Evolutionary conservation across 2,329 filamentous ascomycete genomes (phyloP).

Genomic region (Claviceps sp.): DNA sequence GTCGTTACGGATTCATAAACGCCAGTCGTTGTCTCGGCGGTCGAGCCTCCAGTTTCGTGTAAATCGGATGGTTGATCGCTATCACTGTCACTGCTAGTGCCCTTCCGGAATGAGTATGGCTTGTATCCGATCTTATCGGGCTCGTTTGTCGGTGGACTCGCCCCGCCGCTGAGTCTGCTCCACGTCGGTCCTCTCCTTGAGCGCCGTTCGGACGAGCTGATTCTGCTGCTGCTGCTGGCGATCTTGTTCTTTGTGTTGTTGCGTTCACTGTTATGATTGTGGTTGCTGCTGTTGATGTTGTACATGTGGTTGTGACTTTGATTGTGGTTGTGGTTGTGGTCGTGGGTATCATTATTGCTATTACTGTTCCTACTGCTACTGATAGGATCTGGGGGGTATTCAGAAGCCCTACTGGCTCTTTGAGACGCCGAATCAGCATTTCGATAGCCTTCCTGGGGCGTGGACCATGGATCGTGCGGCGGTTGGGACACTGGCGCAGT

Average conservation of each 20-base stretch:
- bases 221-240: not conserved
- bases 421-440: not conserved
- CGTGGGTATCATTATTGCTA: not conserved
- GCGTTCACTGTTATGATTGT: not conserved
- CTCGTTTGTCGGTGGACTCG: conserved; percentile 4
- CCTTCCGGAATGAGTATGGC: conserved; percentile 19
- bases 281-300: not conserved
- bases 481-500: conserved; percentile 18
- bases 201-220: not conserved
- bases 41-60: not conserved
- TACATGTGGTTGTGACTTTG: no score
- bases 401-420: conserved; percentile 2
- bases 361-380: not conserved
- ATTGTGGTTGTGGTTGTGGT: not conserved
- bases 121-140: conserved; percentile 16
- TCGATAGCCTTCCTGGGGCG: conserved; percentile 21
- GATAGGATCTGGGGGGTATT: conserved; percentile 2
- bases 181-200: not conserved
- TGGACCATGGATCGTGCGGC: conserved; percentile 13
- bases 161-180: conserved; percentile 5
- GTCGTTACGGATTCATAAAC: not conserved
- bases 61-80: not conserved
- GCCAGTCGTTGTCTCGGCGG: not conserved
- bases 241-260: not conserved
- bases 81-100: not conserved